These are phyloP conservation scores for Fusarium cyanostomum DNA, from an alignment of 2,329 filamentous ascomycete species.

Conservation along the genomic window DNA sequence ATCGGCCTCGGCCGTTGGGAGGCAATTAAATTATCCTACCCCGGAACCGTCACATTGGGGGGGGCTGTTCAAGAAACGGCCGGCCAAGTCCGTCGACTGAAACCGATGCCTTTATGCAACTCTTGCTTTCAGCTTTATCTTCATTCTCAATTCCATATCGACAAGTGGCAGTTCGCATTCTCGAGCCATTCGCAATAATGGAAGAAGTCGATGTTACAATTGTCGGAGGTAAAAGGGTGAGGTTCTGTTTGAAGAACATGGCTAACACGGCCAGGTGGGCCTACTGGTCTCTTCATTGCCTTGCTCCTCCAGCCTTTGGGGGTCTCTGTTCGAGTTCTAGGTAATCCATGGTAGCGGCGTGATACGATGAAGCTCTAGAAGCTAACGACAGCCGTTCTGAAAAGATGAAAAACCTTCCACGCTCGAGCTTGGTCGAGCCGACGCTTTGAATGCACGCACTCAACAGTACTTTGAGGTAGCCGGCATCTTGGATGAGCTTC, in stretches of 20 bases:
- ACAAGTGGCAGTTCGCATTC: neutral
- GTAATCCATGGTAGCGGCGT: slow-evolving; percentile 20
- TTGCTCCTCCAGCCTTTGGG: slow-evolving; percentile 55
- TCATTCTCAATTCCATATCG: neutral
- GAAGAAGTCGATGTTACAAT: slow-evolving; percentile 11
- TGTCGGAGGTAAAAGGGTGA: slow-evolving; percentile 37
- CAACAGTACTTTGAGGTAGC: slow-evolving; percentile 59
- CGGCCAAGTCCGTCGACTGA: neutral
- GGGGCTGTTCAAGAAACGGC: no score
- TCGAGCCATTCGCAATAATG: neutral
- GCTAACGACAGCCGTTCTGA: neutral
- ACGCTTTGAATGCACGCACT: slow-evolving; percentile 59
- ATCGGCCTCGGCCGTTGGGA: neutral
- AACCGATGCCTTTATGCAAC: neutral
- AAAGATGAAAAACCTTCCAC: slow-evolving; percentile 52
- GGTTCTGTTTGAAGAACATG: neutral
- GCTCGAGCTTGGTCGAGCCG: slow-evolving; percentile 56
- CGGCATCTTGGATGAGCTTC: slow-evolving; percentile 53
- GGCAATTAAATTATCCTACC: neutral
- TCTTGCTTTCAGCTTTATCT: slow-evolving; percentile 3
- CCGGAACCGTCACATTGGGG: no score
- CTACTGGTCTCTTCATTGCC: slow-evolving; percentile 57
- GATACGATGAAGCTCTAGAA: fast-evolving
- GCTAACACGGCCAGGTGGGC: slow-evolving; percentile 43
- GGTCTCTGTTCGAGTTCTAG: slow-evolving; percentile 52